Base-by-base conservation (phyloP, 2,329 filamentous ascomycete genomes). In the Nannizziopsis arthrosporioides region DNA sequence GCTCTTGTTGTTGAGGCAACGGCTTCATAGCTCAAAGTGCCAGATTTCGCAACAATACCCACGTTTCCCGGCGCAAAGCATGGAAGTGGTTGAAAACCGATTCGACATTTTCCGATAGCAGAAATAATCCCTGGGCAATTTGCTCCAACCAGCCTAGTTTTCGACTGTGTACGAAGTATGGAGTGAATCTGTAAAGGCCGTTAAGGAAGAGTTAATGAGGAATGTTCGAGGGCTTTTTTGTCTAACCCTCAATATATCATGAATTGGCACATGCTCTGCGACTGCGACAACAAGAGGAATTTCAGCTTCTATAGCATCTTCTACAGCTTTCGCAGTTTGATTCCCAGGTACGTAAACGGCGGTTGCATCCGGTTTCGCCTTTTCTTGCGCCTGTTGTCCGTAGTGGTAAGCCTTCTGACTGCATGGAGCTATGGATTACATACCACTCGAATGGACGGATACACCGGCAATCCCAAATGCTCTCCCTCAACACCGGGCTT, bases 81-180 rank as follows among this genome's bases (percentile, higher is more conserved):
- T 0, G 81, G 76, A 10, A 89, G 68, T 4, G 85, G 85, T 61
- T 88, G 84, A 60, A 89, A 88, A 0, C 85, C 84, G 59, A 84
- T 80, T 39, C 80, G 73, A 56, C 84, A 89, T 56, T 73, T 76
- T 2, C 79, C 81, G 17, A 80, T 75, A 0, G 84, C 81, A 3
- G 82, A 83, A 49, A 89, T 86, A 52, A 90, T 87, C 0, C 85
- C 85, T 0, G 85, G 84, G 15, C 82, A 84, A 60, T 89, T 90
- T n/a, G 85, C 82, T 1, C 85, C 85, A 0, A 90, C 82, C 0
- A 90, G 72, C 5, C 85, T 72, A 0, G 82, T 84, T 55, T 77
- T 82, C 1, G 74, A 80, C 59, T 89, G 85, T 0, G 82, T 83
- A 52, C 77, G 72, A 3, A 89, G 72, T 42, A 86, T 80, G 18